phyloP scores from a whole-genome alignment of 1,139 yeast genomes.

The Taphrina communis region DNA sequence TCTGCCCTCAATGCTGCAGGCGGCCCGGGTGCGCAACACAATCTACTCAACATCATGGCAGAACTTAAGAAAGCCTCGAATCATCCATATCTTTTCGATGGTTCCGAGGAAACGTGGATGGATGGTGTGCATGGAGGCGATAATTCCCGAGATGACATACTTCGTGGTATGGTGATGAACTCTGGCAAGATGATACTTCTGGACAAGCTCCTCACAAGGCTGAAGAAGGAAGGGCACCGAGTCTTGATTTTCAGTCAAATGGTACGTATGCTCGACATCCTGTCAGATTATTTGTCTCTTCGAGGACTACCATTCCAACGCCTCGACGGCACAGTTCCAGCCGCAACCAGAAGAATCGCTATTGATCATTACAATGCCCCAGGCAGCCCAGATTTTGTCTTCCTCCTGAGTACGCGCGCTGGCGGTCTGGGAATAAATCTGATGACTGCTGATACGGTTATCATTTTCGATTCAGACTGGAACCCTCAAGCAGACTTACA shows the following conservation, averaged over 20 bases:
- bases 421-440: slow-evolving; percentile 98
- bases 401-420: slow-evolving; percentile 90
- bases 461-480: slow-evolving; percentile 98
- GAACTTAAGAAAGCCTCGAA: slow-evolving; percentile 96
- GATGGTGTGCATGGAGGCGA: slow-evolving; percentile 60
- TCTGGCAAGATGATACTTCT: slow-evolving; percentile 97
- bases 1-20: slow-evolving; percentile 87
- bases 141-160: slow-evolving; percentile 72
- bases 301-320: slow-evolving; percentile 93
- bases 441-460: slow-evolving; percentile 98
- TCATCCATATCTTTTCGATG: slow-evolving; percentile 93
- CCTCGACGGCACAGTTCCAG: slow-evolving; percentile 95
- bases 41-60: slow-evolving; percentile 87
- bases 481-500: slow-evolving; percentile 98
- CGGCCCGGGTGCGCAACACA: slow-evolving; percentile 75
- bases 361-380: slow-evolving; percentile 97
- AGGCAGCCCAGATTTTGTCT: slow-evolving; percentile 89
- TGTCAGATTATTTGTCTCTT: slow-evolving; percentile 88
- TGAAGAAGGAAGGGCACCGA: slow-evolving; percentile 92
- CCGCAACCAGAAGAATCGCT: slow-evolving; percentile 88
- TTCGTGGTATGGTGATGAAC: slow-evolving; percentile 93
- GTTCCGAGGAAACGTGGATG: slow-evolving; percentile 85
- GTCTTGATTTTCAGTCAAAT: slow-evolving; percentile 93
- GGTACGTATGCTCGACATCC: slow-evolving; percentile 91
- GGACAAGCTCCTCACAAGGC: slow-evolving; percentile 82